phyloP scores from a whole-genome alignment of 164 flowering plant genomes.

The Hamamelis virginiana region DNA sequence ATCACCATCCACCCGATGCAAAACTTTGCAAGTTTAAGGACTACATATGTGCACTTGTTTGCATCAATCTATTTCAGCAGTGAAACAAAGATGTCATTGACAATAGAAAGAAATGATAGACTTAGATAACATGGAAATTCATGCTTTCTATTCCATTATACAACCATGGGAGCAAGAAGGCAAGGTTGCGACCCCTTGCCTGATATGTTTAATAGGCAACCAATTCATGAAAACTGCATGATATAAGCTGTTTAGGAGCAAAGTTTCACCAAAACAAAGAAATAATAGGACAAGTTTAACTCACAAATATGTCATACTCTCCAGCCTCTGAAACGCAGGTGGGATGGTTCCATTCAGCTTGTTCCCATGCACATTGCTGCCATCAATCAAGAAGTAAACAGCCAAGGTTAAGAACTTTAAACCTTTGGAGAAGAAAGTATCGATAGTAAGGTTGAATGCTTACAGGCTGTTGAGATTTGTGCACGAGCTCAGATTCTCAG shows the following conservation, averaged over 20 bases:
- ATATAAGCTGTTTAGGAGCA: background rate
- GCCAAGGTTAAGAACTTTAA: background rate
- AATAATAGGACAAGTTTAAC: constrained; percentile 18
- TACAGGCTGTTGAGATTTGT: constrained; percentile 91
- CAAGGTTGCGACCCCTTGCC: background rate
- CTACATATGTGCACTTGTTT: background rate
- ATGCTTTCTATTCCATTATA: background rate
- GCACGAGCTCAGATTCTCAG: constrained; percentile 87
- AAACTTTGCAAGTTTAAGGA: background rate
- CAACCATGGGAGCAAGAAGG: background rate
- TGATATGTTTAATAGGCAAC: background rate
- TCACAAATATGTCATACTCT: constrained; percentile 85
- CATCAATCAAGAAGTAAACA: constrained; percentile 7
- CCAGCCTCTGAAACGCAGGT: constrained; percentile 58
- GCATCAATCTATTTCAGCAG: background rate
- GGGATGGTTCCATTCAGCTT: constrained; percentile 83
- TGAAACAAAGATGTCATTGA: background rate
- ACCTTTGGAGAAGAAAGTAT: background rate
- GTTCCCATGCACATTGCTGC: constrained; percentile 78
- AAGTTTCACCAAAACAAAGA: background rate
- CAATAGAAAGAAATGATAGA: too few relatives aligned
- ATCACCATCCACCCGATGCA: background rate
- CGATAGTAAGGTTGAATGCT: constrained; percentile 21
- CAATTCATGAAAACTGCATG: background rate
- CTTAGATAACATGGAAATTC: too few relatives aligned